These are phyloP conservation scores for Neurospora africana DNA, from an alignment of 495 filamentous ascomycete species.

Conservation along the genomic window DNA sequence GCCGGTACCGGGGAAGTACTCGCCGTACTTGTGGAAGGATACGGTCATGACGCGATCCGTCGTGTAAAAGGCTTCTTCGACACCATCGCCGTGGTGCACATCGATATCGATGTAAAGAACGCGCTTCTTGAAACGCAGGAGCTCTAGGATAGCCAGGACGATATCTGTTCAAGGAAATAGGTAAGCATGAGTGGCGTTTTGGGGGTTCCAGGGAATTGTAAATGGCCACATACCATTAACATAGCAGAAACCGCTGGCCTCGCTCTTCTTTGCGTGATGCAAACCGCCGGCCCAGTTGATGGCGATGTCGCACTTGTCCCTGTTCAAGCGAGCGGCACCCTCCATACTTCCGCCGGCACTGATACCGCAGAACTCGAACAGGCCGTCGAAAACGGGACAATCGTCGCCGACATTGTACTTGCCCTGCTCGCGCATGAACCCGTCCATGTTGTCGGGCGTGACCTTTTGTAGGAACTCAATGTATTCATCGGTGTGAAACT, in stretches of 20 bases:
- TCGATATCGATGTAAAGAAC: conserved; percentile 98
- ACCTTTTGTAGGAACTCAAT: conserved; percentile 96
- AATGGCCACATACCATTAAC: conserved; percentile 62
- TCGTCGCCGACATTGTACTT: conserved; percentile 98
- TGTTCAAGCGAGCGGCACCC: conserved; percentile 82
- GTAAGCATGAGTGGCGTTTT: not conserved
- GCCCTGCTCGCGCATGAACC: conserved; percentile 80
- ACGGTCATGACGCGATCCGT: conserved; percentile 94
- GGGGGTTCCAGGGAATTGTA: not conserved
- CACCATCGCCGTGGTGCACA: conserved; percentile 94
- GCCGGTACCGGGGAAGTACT: conserved; percentile 96
- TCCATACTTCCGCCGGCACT: conserved; percentile 97
- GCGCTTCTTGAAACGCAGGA: conserved; percentile 76
- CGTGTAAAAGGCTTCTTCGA: conserved; percentile 94
- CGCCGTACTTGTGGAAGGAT: conserved; percentile 97
- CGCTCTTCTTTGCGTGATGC: conserved; percentile 93
- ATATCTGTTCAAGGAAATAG: conserved; percentile 53
- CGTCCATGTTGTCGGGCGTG: conserved; percentile 97
- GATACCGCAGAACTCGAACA: conserved; percentile 97
- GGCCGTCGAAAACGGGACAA: conserved; percentile 93
- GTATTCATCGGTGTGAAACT: conserved; percentile 99
- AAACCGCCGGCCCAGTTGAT: conserved; percentile 98
- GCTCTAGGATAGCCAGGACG: conserved; percentile 84
- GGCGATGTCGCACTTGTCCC: conserved; percentile 91
- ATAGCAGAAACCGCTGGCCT: conserved; percentile 95